Percentiles rank a stretch among this genome's conserved stretches.
Evolutionary conservation across 1,284 basidiomycete species (phyloP).

Genomic region (Ceratobasidium sp.): DNA sequence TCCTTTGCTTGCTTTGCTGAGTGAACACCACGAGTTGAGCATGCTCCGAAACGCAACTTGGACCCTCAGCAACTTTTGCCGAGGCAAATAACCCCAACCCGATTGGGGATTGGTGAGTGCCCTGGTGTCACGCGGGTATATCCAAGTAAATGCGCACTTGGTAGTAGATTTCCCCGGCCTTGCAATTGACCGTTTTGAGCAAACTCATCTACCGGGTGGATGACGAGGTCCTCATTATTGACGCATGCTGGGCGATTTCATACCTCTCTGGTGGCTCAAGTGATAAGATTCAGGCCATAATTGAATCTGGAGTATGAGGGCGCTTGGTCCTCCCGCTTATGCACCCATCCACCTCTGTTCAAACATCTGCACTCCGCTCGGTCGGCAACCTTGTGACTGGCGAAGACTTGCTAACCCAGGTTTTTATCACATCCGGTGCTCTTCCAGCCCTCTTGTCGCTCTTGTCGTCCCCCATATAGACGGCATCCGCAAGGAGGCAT

Average conservation of each 20-base stretch:
- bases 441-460: constrained; percentile 69
- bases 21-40: constrained; percentile 87
- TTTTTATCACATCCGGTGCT: constrained; percentile 70
- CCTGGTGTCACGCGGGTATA: constrained; percentile 44
- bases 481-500: constrained; percentile 87
- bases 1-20: constrained; percentile 63
- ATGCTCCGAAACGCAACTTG: constrained; percentile 98
- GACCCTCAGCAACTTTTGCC: constrained; percentile 98
- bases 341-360: constrained; percentile 89
- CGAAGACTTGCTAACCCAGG: constrained; percentile 74
- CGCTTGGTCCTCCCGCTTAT: constrained; percentile 97
- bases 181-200: constrained; percentile 85
- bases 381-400: constrained; percentile 76
- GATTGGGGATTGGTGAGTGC: constrained; percentile 86
- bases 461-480: constrained; percentile 69
- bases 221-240: constrained; percentile 95
- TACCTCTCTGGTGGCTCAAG: constrained; percentile 99
- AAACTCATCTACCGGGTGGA: constrained; percentile 99
- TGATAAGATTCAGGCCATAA: constrained; percentile 99
- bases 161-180: constrained; percentile 89
- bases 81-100: constrained; percentile 95
- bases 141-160: neutral
- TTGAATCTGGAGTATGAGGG: constrained; percentile 97
- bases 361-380: constrained; percentile 72
- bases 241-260: constrained; percentile 99